These are phyloP conservation scores for Vanderwaltozyma tropicalis DNA, from an alignment of 805 yeast genomes.

Conservation along the genomic window DNA sequence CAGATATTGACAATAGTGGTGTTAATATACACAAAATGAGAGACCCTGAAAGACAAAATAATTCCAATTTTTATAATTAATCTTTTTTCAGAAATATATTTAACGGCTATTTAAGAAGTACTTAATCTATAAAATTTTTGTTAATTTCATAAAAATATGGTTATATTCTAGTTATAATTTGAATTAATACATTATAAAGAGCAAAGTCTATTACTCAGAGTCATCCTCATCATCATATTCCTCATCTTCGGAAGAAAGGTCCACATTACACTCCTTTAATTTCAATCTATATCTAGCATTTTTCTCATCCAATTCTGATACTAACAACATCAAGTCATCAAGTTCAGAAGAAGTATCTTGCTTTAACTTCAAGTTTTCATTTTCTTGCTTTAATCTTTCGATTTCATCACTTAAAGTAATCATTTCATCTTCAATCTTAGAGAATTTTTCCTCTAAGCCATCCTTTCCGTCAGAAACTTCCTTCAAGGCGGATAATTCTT, in stretches of 20 bases:
- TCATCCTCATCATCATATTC: constrained; percentile 37
- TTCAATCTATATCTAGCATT: constrained; percentile 45
- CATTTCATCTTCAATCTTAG: neutral
- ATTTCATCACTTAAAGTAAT: neutral
- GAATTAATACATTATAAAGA: neutral
- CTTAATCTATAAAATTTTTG: neutral
- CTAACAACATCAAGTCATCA: constrained; percentile 67
- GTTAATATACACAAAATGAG: constrained; percentile 56
- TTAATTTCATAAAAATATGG: neutral
- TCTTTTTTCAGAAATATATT: neutral
- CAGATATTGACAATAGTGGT: constrained; percentile 49
- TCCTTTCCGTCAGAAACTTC: neutral
- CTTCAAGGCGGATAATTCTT: neutral
- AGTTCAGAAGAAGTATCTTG: constrained; percentile 16
- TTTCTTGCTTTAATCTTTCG: constrained; percentile 2
- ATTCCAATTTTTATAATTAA: constrained; percentile 12
- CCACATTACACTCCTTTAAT: constrained; percentile 44
- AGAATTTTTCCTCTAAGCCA: neutral
- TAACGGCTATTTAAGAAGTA: neutral
- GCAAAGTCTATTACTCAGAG: neutral
- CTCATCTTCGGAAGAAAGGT: constrained; percentile 61
- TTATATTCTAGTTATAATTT: neutral
- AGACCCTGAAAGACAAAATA: constrained; percentile 31
- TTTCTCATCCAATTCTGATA: constrained; percentile 68
- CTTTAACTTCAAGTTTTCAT: constrained; percentile 5